phyloP scores from a whole-genome alignment of 2,329 filamentous ascomycete species.

The Arthroderma uncinatum region DNA sequence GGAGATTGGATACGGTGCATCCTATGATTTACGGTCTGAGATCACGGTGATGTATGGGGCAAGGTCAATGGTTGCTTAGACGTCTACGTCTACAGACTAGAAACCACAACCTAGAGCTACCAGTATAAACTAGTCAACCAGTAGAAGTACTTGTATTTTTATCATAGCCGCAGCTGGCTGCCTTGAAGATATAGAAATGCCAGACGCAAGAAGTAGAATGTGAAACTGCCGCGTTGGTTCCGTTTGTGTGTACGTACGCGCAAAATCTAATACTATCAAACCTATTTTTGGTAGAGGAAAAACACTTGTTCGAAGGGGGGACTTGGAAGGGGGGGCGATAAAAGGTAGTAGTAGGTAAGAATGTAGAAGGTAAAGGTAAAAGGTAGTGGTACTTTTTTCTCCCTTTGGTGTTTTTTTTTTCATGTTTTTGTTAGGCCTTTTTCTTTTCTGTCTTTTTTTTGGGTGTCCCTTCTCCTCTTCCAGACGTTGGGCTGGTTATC shows the following conservation, averaged over 20 bases:
- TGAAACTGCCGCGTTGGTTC: background rate
- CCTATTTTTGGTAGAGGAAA: background rate
- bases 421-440: background rate
- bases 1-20: too few species aligned
- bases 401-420: background rate
- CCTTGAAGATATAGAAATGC: background rate
- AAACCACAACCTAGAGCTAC: too few species aligned
- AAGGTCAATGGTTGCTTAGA: too few species aligned
- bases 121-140: too few species aligned
- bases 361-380: background rate
- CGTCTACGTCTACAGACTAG: too few species aligned
- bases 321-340: background rate
- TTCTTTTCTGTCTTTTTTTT: background rate
- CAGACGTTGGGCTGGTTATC: background rate
- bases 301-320: background rate
- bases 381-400: background rate
- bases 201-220: background rate
- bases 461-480: background rate
- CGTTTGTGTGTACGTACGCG: constrained; percentile 1
- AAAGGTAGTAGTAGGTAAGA: background rate
- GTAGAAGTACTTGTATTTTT: too few species aligned
- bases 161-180: too few species aligned
- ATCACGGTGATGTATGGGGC: too few species aligned
- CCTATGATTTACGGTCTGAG: too few species aligned
- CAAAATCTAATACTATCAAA: constrained; percentile 5